Conservation (phyloP, 2,329 filamentous ascomycete genomes). For the Beauveria varroae region DNA sequence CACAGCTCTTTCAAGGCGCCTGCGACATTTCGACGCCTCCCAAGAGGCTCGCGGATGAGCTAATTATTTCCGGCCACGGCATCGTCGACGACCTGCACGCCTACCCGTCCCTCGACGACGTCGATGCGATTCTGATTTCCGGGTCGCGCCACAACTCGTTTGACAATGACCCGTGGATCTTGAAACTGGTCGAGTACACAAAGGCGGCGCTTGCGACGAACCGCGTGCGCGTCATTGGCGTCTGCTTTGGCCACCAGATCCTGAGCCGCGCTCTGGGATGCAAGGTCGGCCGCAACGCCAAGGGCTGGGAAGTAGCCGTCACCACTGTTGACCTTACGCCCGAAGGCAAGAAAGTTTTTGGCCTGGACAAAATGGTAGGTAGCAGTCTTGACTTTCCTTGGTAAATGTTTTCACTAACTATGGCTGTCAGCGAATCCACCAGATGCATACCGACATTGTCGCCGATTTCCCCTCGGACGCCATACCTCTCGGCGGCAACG, state of each 20-base stretch:
- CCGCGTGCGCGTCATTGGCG: slow-evolving; percentile 63
- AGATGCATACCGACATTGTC: slow-evolving; percentile 82
- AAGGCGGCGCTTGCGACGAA: slow-evolving; percentile 49
- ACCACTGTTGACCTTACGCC: slow-evolving; percentile 59
- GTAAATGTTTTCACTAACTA: background rate
- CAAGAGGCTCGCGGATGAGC: slow-evolving; percentile 13
- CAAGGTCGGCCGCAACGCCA: slow-evolving; percentile 57
- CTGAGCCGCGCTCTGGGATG: slow-evolving; percentile 63
- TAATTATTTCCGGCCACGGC: slow-evolving; percentile 43
- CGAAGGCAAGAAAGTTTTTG: slow-evolving; percentile 65
- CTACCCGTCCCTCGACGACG: slow-evolving; percentile 64
- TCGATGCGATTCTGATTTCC: slow-evolving; percentile 79
- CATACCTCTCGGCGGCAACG: slow-evolving; percentile 56
- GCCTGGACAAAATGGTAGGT: slow-evolving; percentile 49
- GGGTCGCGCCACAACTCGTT: slow-evolving; percentile 70
- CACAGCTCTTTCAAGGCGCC: slow-evolving; percentile 47
- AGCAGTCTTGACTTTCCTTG: background rate
- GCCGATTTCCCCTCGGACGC: slow-evolving; percentile 54
- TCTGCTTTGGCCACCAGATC: slow-evolving; percentile 88
- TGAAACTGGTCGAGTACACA: slow-evolving; percentile 63
- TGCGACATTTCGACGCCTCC: slow-evolving; percentile 38
- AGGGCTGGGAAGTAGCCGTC: slow-evolving; percentile 79
- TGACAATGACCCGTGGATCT: slow-evolving; percentile 68
- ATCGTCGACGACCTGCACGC: slow-evolving; percentile 55
- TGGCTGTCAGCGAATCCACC: slow-evolving; percentile 55